Evolutionary conservation across 2,329 filamentous ascomycete species (phyloP).

Genomic region (Chaetomium sp.): DNA sequence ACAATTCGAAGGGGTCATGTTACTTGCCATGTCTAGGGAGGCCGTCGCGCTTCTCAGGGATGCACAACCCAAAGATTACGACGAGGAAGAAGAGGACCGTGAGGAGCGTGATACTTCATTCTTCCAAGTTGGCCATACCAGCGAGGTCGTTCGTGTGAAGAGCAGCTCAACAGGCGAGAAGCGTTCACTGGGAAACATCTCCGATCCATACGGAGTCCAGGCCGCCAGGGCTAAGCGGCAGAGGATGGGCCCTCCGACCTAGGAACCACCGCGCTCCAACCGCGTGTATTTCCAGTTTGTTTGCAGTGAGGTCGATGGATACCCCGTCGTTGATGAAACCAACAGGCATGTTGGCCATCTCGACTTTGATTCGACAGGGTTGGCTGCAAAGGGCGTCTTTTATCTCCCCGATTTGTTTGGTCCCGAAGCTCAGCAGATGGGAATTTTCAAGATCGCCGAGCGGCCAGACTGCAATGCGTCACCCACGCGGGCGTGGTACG

Average conservation of each 20-base stretch:
- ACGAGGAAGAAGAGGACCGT: background rate
- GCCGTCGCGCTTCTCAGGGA: background rate
- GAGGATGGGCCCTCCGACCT: background rate
- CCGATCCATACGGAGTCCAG: background rate
- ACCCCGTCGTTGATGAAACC: background rate
- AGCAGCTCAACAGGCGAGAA: background rate
- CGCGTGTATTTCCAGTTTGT: conserved; percentile 21
- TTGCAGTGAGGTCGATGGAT: background rate
- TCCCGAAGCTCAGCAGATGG: background rate
- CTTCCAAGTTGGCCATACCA: background rate
- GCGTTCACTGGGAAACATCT: background rate
- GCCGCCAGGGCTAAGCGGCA: background rate
- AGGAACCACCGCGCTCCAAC: conserved; percentile 7
- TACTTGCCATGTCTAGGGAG: too few relatives aligned
- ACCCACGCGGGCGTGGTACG: conserved; percentile 3
- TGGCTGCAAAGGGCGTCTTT: conserved; percentile 13
- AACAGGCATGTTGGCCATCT: conserved; percentile 20
- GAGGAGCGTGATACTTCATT: background rate
- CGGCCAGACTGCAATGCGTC: background rate
- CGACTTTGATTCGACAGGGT: conserved; percentile 17
- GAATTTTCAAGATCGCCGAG: conserved; percentile 11
- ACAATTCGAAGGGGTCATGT: background rate
- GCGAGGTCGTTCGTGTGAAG: background rate
- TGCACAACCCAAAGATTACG: background rate
- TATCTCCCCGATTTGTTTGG: background rate